phyloP scores from a whole-genome alignment of 2,329 filamentous ascomycete genomes.

The Hypoxylon sp. region DNA sequence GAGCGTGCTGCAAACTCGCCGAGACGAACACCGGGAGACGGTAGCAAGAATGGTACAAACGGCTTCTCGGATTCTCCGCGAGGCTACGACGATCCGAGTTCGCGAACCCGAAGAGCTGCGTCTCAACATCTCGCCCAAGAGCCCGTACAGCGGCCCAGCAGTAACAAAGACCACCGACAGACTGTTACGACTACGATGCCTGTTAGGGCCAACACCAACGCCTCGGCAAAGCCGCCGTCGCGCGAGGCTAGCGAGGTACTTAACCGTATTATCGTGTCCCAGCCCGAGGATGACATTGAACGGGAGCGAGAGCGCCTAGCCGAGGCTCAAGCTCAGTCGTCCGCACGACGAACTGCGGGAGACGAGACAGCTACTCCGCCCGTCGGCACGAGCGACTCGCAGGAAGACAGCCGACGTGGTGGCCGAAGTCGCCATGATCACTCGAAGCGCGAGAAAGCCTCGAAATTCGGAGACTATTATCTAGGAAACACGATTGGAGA shows the following conservation, averaged over 20 bases:
- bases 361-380: conserved; percentile 54
- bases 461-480: conserved; percentile 94
- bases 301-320: conserved; percentile 74
- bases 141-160: conserved; percentile 49
- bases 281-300: conserved; percentile 76
- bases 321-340: conserved; percentile 59
- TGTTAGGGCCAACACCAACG: conserved; percentile 55
- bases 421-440: conserved; percentile 68
- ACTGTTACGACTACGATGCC: conserved; percentile 51
- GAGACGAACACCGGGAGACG: conserved; percentile 50
- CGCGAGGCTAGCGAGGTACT: conserved; percentile 83
- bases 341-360: conserved; percentile 46
- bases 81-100: conserved; percentile 49
- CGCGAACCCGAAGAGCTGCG: conserved; percentile 50
- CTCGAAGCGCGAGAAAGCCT: conserved; percentile 72
- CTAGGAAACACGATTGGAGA: conserved; percentile 95
- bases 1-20: conserved; percentile 56
- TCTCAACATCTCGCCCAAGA: conserved; percentile 51
- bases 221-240: conserved; percentile 66
- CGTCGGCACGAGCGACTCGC: conserved; percentile 52
- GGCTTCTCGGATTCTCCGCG: conserved; percentile 43
- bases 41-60: conserved; percentile 48
- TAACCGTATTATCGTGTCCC: conserved; percentile 77
- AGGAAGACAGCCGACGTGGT: conserved; percentile 57
- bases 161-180: conserved; percentile 52